These are phyloP conservation scores for Amaranthus hypochondriacus DNA, from an alignment of 148 eudicot genomes.

Conservation along the genomic window DNA sequence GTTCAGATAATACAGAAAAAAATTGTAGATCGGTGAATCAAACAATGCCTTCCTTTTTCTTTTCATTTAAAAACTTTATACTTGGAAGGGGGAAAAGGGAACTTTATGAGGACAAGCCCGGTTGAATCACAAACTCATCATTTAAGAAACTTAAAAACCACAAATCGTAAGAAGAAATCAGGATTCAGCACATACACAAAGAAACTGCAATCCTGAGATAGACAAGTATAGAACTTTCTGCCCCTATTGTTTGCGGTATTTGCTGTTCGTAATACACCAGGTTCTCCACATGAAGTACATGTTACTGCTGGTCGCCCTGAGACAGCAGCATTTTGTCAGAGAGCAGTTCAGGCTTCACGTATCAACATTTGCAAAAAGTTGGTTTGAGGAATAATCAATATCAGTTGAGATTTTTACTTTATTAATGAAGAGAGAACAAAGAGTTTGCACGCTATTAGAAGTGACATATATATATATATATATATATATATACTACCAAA, in stretches of 20 bases:
- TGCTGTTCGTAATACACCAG: slow-evolving; percentile 64
- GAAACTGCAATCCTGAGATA: slow-evolving; percentile 72
- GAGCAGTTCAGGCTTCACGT: background rate
- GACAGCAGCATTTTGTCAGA: slow-evolving; percentile 9
- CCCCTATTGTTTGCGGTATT: slow-evolving; percentile 86
- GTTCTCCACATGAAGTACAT: slow-evolving; percentile 69
- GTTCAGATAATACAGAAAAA: background rate
- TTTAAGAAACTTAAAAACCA: background rate
- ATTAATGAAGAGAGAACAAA: background rate
- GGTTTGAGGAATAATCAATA: background rate
- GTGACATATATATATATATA: background rate
- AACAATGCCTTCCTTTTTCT: background rate
- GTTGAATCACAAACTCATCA: background rate
- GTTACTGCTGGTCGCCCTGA: slow-evolving; percentile 59
- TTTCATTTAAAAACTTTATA: background rate
- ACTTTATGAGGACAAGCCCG: background rate
- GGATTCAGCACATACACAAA: slow-evolving; percentile 62
- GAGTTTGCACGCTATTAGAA: background rate
- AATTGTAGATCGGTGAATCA: background rate
- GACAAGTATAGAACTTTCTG: slow-evolving; percentile 80
- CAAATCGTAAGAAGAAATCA: background rate
- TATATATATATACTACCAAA: background rate
- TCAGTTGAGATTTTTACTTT: background rate
- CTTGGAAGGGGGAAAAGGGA: background rate
- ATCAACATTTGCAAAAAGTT: slow-evolving; percentile 1